Percentiles rank a stretch among this genome's conserved stretches.
Evolutionary conservation across 192 early-diverging fungal species (phyloP).

Genomic region (Funneliformis mosseae): DNA sequence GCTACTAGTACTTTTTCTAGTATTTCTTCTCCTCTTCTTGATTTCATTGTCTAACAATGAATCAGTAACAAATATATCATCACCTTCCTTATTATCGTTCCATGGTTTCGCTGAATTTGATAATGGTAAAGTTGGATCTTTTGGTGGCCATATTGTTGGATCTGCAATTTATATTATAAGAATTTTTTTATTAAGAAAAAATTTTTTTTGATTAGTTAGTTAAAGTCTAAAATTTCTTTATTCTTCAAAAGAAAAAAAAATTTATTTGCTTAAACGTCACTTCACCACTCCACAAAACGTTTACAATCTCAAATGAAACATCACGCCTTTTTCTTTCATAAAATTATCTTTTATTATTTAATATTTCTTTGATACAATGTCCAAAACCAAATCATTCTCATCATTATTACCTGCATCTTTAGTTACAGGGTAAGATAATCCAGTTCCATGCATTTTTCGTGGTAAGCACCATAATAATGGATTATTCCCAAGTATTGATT

Average conservation of each 20-base stretch:
- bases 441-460: conserved; percentile 59
- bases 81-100: background rate
- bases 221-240: background rate
- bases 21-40: background rate
- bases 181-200: background rate
- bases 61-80: background rate
- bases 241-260: background rate
- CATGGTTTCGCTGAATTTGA: conserved; percentile 29
- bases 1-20: background rate
- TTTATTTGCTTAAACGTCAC: background rate
- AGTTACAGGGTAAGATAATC: conserved; percentile 64
- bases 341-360: background rate
- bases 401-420: conserved; percentile 37
- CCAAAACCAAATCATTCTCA: conserved; percentile 24
- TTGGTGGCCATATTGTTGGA: conserved; percentile 31
- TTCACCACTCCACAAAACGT: background rate
- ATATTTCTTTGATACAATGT: background rate
- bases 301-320: background rate
- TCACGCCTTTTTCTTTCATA: background rate
- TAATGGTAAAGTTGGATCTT: conserved; percentile 4
- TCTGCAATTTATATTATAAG: conserved; percentile 7
- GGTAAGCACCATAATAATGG: conserved; percentile 81
- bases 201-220: background rate
- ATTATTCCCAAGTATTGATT: conserved; percentile 70
- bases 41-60: background rate